Conservation (phyloP, 2,329 filamentous ascomycete genomes). For the Fusarium euwallaceae region DNA sequence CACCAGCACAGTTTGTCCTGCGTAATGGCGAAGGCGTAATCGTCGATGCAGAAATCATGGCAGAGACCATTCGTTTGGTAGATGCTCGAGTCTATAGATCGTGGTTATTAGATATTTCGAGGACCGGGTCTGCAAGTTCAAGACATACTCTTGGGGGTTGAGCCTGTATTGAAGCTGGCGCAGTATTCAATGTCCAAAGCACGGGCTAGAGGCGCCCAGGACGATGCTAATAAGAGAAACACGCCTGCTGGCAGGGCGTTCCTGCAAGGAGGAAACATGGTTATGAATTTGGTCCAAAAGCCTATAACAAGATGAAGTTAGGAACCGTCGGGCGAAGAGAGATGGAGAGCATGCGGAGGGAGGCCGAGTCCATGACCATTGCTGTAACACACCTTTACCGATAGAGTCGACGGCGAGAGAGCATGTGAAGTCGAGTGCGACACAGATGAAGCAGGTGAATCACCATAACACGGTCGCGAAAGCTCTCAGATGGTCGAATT, state of each 20-base stretch:
- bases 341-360: not conserved
- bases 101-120: not conserved
- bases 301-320: slow-evolving; percentile 17
- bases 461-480: slow-evolving; percentile 42
- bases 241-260: slow-evolving; percentile 37
- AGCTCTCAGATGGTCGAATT: slow-evolving; percentile 38
- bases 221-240: slow-evolving; percentile 43
- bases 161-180: slow-evolving; percentile 54
- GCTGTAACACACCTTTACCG: slow-evolving; percentile 41
- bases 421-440: slow-evolving; percentile 37
- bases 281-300: slow-evolving; percentile 31
- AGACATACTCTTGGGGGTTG: slow-evolving; percentile 49
- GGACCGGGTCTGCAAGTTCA: not conserved
- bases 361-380: slow-evolving; percentile 1
- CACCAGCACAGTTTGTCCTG: slow-evolving; percentile 80
- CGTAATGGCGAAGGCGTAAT: slow-evolving; percentile 77
- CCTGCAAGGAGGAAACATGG: slow-evolving; percentile 41
- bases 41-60: slow-evolving; percentile 66
- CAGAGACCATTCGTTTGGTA: slow-evolving; percentile 81
- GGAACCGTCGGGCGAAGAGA: slow-evolving; percentile 16
- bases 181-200: slow-evolving; percentile 52
- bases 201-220: slow-evolving; percentile 40
- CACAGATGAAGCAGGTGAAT: slow-evolving; percentile 39
- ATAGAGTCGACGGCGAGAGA: slow-evolving; percentile 21
- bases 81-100: slow-evolving; percentile 62